Evolutionary conservation across 768 basidiomycete species (phyloP).

Genomic region (Ramaria sp.): DNA sequence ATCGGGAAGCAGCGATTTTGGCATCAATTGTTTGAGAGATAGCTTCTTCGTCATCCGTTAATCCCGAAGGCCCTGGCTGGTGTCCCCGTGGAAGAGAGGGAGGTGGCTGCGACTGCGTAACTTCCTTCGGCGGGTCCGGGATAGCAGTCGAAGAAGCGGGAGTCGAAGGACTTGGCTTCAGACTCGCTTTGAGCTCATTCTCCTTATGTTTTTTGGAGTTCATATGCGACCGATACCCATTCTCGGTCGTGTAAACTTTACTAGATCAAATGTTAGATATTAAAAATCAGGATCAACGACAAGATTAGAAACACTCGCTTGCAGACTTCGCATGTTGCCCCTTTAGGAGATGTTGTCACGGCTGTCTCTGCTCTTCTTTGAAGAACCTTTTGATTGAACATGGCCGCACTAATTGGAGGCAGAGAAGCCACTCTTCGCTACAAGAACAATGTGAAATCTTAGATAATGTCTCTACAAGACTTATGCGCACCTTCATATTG

Average conservation of each 20-base stretch:
- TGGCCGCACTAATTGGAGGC: slow-evolving; percentile 63
- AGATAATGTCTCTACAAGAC: background rate
- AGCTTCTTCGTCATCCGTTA: slow-evolving; percentile 29
- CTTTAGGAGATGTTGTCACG: slow-evolving; percentile 46
- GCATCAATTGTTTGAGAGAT: slow-evolving; percentile 52
- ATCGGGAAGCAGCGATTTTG: slow-evolving; percentile 62
- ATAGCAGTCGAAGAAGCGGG: slow-evolving; percentile 10
- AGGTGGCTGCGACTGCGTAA: background rate
- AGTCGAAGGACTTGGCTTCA: slow-evolving; percentile 13
- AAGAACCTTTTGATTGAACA: slow-evolving; percentile 84
- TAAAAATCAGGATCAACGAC: background rate
- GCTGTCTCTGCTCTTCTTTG: slow-evolving; percentile 72
- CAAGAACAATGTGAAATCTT: background rate
- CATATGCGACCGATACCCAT: slow-evolving; percentile 81
- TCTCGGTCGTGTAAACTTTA: slow-evolving; percentile 82
- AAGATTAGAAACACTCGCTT: slow-evolving; percentile 40
- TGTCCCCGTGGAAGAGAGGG: background rate
- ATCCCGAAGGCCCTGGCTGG: slow-evolving; percentile 13
- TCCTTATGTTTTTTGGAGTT: slow-evolving; percentile 87
- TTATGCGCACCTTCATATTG: slow-evolving; percentile 64
- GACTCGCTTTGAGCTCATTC: slow-evolving; percentile 42
- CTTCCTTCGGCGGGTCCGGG: slow-evolving; percentile 1
- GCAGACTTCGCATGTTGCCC: slow-evolving; percentile 68
- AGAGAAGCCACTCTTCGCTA: slow-evolving; percentile 78
- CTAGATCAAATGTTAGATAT: slow-evolving; percentile 28